These are phyloP conservation scores for Malania oleifera DNA, from an alignment of 164 flowering plant genomes.

Conservation along the genomic window DNA sequence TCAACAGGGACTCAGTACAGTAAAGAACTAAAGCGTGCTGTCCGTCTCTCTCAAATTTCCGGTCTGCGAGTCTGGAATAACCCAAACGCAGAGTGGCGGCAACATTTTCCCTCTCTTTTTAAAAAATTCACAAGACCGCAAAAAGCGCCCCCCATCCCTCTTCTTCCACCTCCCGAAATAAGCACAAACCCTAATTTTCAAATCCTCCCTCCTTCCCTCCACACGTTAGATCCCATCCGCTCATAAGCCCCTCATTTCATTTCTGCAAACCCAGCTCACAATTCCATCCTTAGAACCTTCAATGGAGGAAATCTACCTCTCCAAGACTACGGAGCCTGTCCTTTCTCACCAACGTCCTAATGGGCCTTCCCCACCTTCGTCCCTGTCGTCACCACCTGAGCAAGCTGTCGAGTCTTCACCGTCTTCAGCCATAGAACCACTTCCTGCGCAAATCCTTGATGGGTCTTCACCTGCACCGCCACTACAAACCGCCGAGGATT, in stretches of 20 bases:
- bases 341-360: conserved; percentile 9
- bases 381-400: neutral
- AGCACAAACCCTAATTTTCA: neutral
- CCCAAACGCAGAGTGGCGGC: neutral
- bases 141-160: neutral
- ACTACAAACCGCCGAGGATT: neutral
- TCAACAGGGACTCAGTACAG: too few species aligned
- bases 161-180: neutral
- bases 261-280: too few species aligned
- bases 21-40: too few species aligned
- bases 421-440: neutral
- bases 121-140: neutral
- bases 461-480: neutral
- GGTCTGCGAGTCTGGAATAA: neutral
- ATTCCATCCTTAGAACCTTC: too few species aligned
- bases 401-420: neutral
- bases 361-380: neutral
- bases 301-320: neutral
- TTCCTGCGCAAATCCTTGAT: neutral
- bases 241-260: too few species aligned
- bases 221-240: conserved; percentile 6
- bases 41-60: neutral
- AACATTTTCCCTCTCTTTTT: conserved; percentile 19
- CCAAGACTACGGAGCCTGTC: conserved; percentile 11
- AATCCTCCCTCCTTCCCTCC: neutral